phyloP scores from a whole-genome alignment of 768 basidiomycete species.

The Xanthoconium purpureum region DNA sequence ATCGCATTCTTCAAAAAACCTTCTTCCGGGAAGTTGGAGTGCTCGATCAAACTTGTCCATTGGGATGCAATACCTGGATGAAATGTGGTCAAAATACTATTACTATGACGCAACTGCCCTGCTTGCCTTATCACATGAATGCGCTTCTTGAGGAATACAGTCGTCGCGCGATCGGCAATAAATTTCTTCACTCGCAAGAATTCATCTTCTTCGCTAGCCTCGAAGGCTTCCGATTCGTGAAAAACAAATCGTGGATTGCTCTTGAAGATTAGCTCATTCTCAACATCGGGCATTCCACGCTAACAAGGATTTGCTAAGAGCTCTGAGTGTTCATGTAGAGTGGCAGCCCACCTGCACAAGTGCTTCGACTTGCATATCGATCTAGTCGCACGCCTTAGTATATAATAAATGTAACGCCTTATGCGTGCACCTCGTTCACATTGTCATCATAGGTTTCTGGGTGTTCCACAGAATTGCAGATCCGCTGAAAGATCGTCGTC shows the following conservation, averaged over 20 bases:
- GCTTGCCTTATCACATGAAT: conserved; percentile 4
- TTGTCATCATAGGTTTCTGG: background rate
- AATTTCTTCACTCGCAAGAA: conserved; percentile 2
- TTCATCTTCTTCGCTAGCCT: conserved; percentile 3
- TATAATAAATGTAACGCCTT: background rate
- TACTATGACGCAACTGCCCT: background rate
- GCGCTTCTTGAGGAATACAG: background rate
- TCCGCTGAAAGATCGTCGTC: background rate
- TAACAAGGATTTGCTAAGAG: background rate
- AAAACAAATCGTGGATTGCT: conserved; percentile 2
- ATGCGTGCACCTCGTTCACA: background rate
- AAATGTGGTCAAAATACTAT: background rate
- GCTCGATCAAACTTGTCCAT: background rate
- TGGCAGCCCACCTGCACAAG: background rate
- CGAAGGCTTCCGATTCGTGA: conserved; percentile 3
- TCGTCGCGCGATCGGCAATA: background rate
- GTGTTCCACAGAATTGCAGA: background rate
- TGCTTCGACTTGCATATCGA: background rate
- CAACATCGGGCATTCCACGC: background rate
- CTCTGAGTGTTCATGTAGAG: background rate
- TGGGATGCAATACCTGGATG: background rate
- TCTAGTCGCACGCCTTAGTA: background rate
- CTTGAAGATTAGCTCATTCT: background rate
- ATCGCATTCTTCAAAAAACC: background rate
- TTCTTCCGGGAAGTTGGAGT: background rate